Conservation (phyloP, 2,329 filamentous ascomycete species). For the Pseudogymnoascus pannorum region DNA sequence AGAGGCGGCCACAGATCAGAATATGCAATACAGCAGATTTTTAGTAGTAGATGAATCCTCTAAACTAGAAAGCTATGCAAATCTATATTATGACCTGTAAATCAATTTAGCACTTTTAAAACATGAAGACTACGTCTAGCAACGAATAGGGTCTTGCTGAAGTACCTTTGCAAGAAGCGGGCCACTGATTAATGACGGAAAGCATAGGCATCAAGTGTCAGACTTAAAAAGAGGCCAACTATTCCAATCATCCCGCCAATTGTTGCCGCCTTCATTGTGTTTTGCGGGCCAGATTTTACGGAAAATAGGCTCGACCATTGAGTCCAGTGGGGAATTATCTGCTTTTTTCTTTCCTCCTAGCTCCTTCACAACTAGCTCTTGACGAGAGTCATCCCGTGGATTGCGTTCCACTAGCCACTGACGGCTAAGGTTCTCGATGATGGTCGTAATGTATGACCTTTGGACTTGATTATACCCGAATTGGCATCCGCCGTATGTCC, state of each 20-base stretch:
- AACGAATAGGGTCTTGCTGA: too few species aligned
- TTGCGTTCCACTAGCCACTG: constrained; percentile 10
- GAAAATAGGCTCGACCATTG: not conserved
- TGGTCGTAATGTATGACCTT: not conserved
- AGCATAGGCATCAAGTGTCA: not conserved
- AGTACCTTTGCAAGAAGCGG: too few species aligned
- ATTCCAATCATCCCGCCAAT: constrained; percentile 4
- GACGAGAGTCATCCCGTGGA: constrained; percentile 11
- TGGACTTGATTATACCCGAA: too few species aligned
- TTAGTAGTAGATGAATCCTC: too few species aligned
- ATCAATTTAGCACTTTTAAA: too few species aligned
- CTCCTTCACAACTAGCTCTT: constrained; percentile 7
- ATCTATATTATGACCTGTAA: too few species aligned
- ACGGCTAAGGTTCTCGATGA: not conserved
- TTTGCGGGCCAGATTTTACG: not conserved
- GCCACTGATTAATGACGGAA: not conserved
- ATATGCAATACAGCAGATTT: too few species aligned
- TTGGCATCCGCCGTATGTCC: too few species aligned
- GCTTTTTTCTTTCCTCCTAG: not conserved
- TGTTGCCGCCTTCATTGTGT: not conserved
- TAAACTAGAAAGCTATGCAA: too few species aligned
- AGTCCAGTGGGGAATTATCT: too few species aligned
- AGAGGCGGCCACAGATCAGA: too few species aligned
- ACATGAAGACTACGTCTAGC: too few species aligned
- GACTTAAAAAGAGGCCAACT: not conserved